Conservation (phyloP, 129 eudicot species). For the Chrysanthemum lavandulifolium region DNA sequence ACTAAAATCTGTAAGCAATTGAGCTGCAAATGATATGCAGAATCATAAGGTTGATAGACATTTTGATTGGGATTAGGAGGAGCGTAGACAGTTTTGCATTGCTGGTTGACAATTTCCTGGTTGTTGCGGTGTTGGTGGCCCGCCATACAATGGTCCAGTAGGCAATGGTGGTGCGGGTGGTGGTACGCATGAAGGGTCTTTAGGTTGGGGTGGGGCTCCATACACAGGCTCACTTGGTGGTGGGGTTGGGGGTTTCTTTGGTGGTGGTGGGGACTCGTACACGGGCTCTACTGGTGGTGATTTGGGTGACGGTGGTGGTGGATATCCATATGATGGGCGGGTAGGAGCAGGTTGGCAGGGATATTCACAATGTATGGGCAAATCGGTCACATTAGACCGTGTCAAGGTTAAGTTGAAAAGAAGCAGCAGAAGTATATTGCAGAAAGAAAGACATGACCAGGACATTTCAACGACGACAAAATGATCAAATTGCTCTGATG, state of each 20-base stretch:
- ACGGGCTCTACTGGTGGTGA: slow-evolving; percentile 26
- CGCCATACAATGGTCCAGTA: slow-evolving; percentile 17
- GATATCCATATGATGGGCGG: slow-evolving; percentile 26
- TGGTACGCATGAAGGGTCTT: slow-evolving; percentile 8
- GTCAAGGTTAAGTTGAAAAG: slow-evolving; percentile 11
- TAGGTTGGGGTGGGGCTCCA: slow-evolving; percentile 18
- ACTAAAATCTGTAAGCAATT: slow-evolving; percentile 11
- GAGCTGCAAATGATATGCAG: slow-evolving; percentile 22
- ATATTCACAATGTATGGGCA: slow-evolving; percentile 26
- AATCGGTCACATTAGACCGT: not conserved
- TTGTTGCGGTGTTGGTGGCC: slow-evolving; percentile 17
- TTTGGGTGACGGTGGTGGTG: slow-evolving; percentile 30
- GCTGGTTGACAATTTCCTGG: slow-evolving; percentile 24
- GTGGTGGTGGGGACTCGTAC: slow-evolving; percentile 29
- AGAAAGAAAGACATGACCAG: no score
- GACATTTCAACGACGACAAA: slow-evolving; percentile 17
- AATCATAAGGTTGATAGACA: slow-evolving; percentile 28
- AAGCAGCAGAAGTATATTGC: slow-evolving; percentile 10
- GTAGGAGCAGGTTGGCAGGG: slow-evolving; percentile 35
- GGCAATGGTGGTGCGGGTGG: slow-evolving; percentile 28
- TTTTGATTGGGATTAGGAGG: slow-evolving; percentile 32
- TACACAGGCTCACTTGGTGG: slow-evolving; percentile 14
- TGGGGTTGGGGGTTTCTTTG: not conserved
- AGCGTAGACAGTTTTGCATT: slow-evolving; percentile 36
- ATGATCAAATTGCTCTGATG: slow-evolving; percentile 4